Base-by-base conservation (phyloP, 768 basidiomycete genomes). In the Lactarius vividus region DNA sequence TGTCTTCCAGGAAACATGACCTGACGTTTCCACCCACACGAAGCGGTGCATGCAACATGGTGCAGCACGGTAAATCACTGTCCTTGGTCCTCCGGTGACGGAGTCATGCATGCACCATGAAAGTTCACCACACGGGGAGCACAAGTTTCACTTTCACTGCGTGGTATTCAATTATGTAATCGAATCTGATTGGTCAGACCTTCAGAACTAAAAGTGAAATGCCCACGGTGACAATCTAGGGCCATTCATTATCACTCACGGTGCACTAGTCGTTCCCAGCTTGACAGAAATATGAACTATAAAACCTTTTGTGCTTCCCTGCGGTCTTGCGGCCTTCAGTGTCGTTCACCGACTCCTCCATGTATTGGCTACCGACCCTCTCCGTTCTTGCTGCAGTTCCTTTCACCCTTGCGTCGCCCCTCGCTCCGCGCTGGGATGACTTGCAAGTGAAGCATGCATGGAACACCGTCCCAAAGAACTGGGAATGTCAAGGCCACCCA, bases 371-470 rank as follows among this genome's bases (percentile, higher is more conserved):
- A 28, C 16, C 57, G 18, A 9, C 59, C 42, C 44, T 67, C 10
- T 68, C 58, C 31, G 5, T 52, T 20, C 62, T 69, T 8, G 42
- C 61, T 26, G n/a, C 26, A 1, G 60, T 46, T 7, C 28, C 59
- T 28, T 44, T 59, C 20, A 37, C 26, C 58, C 58, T 68, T 44
- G 58, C 65, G 4, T 28, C n/a, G 11, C 69, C 66, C 8, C 4
- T 28, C 15, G 52, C 42, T 0, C 57, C 63, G 8, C 49, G 59
- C 23, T 70, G 67, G 67, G 62, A 69, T 20, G 55, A 70, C 54
- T 23, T 70, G 29, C 40, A 37, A 29, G 53, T 62, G 54, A 70
- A 69, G 46, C 69, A 69, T 18, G 20, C 69, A 2, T 70, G 63
- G 69, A 39, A 31, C 11, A 8, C 31, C 26, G 28, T 59, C 5